Conservation (phyloP, 2,329 filamentous ascomycete species). For the Coniella lustricola region DNA sequence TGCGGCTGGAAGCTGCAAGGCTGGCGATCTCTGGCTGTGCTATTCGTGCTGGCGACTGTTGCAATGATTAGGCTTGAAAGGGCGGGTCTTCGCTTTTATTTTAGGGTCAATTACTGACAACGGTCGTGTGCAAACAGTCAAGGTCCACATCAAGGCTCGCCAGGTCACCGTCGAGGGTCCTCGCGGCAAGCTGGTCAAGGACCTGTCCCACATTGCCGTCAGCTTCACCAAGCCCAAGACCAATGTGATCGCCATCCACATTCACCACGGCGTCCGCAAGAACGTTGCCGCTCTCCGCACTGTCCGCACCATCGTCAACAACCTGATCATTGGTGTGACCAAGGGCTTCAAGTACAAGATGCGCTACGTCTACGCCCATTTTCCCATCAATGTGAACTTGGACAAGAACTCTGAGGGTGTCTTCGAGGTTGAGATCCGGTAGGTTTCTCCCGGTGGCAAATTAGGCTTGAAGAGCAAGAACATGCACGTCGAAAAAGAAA, state of each 20-base stretch:
- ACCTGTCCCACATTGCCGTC: slow-evolving; percentile 93
- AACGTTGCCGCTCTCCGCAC: slow-evolving; percentile 96
- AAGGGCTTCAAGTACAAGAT: slow-evolving; percentile 99
- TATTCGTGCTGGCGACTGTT: neutral
- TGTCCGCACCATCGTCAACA: slow-evolving; percentile 96
- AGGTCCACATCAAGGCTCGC: slow-evolving; percentile 94
- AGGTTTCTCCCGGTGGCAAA: slow-evolving; percentile 33
- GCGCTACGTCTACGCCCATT: slow-evolving; percentile 99
- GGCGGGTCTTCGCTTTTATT: neutral
- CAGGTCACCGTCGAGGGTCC: slow-evolving; percentile 95
- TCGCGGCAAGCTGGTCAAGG: slow-evolving; percentile 94
- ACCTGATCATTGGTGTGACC: slow-evolving; percentile 96
- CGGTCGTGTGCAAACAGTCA: slow-evolving; percentile 58
- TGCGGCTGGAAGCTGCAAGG: neutral
- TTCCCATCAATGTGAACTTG: slow-evolving; percentile 99
- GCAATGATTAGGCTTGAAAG: neutral
- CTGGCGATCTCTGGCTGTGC: neutral
- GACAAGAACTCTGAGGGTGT: slow-evolving; percentile 89
- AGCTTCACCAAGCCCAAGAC: slow-evolving; percentile 86
- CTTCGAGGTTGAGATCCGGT: slow-evolving; percentile 95
- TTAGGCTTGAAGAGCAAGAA: no score
- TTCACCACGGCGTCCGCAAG: slow-evolving; percentile 98
- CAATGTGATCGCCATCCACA: slow-evolving; percentile 88
- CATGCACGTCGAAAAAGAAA: no score
- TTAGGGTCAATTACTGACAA: slow-evolving; percentile 22